Base-by-base conservation (phyloP, 2,329 filamentous ascomycete genomes). In the Pestalotiopsis fici region DNA sequence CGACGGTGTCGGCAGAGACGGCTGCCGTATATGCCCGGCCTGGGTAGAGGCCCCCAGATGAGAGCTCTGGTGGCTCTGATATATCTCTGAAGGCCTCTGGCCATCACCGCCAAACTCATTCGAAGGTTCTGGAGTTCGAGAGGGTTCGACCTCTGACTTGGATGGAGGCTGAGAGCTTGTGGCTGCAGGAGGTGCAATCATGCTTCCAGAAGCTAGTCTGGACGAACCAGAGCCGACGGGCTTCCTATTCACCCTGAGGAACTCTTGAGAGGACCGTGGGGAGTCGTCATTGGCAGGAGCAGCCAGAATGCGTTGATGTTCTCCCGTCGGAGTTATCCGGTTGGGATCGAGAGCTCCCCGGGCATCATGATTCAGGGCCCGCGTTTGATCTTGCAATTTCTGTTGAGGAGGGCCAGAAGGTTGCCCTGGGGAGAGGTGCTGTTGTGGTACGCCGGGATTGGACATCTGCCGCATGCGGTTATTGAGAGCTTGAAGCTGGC, bases 191-290 rank as follows among this genome's bases (percentile, higher is more conserved):
- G 43, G 18, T 50, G 37, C 31, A 12, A 63, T 0, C 72, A 70
- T 18, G 25, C 67, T 65, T 59, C 71, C 70, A 23, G 70, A 72
- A 9, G 55, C 72, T 50, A 65, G 71, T 61, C 67, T 74, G 4
- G 69, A 62, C 35, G 68, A 65, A 15, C 71, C 72, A 9, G 76
- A 77, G 3, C 73, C 76, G 15, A 78, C 75, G 3, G 76, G 76
- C 56, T 78, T 78, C 47, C 76, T 73, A 23, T 68, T 74, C 11
- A 65, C 60, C 21, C 66, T 68, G 9, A 69, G 50, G 18, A 65
- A 68, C 23, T 76, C 75, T 25, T 70, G 69, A 1, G 73, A 73
- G 2, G 70, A 69, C 37, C 69, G 69, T 4, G 69, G 67, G 9
- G 72, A 70, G 23, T 71, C 61, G 12, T 67, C 64, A 31, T 71